Base-by-base conservation (phyloP, 768 basidiomycete species). In the Chalciporus piperatus region DNA sequence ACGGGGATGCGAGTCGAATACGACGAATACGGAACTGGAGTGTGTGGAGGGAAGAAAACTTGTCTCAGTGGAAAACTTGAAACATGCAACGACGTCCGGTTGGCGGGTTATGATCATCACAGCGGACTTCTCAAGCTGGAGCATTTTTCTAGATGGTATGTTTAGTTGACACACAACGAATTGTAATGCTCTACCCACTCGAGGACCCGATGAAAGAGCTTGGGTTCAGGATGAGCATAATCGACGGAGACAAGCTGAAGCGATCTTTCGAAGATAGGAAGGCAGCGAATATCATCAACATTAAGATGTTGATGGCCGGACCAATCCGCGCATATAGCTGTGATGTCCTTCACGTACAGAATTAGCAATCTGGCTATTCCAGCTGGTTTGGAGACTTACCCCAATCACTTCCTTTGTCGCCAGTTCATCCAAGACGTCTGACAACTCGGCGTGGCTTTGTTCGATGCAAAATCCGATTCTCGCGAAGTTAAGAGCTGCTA, bases 1-100 rank as follows among this genome's bases (percentile, higher is more conserved):
- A 11, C 86, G 75, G 5, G 82, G 76, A 61, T 87, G 85, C 3
- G 85, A 83, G 66, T 87, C 85, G 52, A 87, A 87, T 38, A 87
- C 68, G 38, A 80, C 72, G 56, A 80, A 86, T 16, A 81, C 64
- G 3, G 61, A 50, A n/a, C 45, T 28, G 19, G 68, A 63, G 17
- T 44, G 33, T 2, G 45, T 30, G 16, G 13, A 40, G 3, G 53
- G 20, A 30, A n/a, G 40, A 19, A n/a, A 17, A 14, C 12, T 3
- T 7, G 47, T 16, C 14, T 4, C 30, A 13, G 10, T 58, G 35
- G 55, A 45, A 38, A 74, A 57, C 52, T 69, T 72, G 53, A 84
- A 59, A 60, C 82, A 79, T 14, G 78, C 73, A 14, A 87, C 64
- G 46, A 88, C 85, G 61, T 87, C 87, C 0, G 87, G 85, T 32